Evolutionary conservation across 768 basidiomycete genomes (phyloP), one percentile per base, ranked within the genome.

Genomic region (Leucocoprinus sp.): DNA sequence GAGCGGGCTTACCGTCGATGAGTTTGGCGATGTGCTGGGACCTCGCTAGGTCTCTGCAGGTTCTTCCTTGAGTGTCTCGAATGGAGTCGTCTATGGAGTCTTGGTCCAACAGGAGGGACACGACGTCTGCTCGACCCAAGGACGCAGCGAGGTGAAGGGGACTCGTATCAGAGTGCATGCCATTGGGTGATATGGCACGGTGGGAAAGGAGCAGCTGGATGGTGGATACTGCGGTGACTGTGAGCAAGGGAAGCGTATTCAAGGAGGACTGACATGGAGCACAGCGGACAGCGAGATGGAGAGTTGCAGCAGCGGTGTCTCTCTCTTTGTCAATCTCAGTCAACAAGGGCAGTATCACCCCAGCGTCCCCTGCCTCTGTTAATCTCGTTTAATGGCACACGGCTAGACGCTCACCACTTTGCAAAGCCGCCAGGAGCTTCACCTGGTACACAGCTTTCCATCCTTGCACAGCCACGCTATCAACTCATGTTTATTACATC

Each of bases 211-310:
- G 66, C 0, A 89, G 63, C 8, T 75, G 60, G 11, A 90, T 72
- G 0, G 86, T 91, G 37, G 82, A 76, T 33, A 63, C 84, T 85
- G 48, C 6, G n/a, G 5, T 17, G 5, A 34, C 14, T 5, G n/a
- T 34, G 8, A 22, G 17, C 34, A 50, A 39, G 38, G 26, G 17
- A 42, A 17, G 11, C 15, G 21, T 11, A 19, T 8, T 42, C 4
- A 8, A 5, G 11, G 5, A 38, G 29, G 3, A 33, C 37, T 5
- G n/a, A 65, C 78, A 18, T 8, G 81, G 80, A 48, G 76, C 86
- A 59, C 88, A 90, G 34, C 84, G 75, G n/a, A 91, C 78, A 8
- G 85, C 87, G 2, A 91, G 75, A 60, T 91, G 87, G 5, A 91
- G 64, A 0, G 84, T 84, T 2, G 84, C 81, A 4, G 85, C 82